Evolutionary conservation across 371 early-diverging fungal genomes (phyloP), one percentile per base, ranked within the genome.

Genomic region (Neoconidiobolus thromboides): DNA sequence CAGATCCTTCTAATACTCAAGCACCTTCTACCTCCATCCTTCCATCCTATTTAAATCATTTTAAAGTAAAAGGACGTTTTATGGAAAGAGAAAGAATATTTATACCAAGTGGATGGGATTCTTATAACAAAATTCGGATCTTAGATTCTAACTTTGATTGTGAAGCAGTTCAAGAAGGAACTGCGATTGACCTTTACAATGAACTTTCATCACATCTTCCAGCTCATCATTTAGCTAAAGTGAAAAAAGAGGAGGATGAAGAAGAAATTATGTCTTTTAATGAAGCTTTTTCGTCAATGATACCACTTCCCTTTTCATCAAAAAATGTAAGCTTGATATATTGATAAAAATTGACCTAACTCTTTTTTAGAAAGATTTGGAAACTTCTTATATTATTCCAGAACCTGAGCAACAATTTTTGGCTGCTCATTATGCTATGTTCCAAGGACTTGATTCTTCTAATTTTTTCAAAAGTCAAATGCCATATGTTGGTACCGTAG

Each of bases 101-200:
- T 63, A 83, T 94, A 14, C 95, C 95, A 5, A 71, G 86, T 37
- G 95, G 95, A 26, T 94, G 93, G 95, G 95, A 94, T 65, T 82
- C 87, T 43, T 86, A 81, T 77, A 83, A 84, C 15, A 90, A 89
- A 68, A 85, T 94, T 50, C 72, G 76, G 37, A 78, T 85, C 14
- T 65, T 89, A 46, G 68, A 82, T 54, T 82, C 79, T 44, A 82
- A 81, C 6, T 92, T 91, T 62, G 81, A 85, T 59, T 82, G 82
- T 56, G 72, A 74, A 5, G 70, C 71, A 0, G 64, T 78, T 7
- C 70, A 72, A 50, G 62, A 69, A 0, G 81, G 79, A 0, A 86
- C 83, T 83, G 75, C 74, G 10, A 49, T 64, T 0, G 75, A 78
- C 63, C 65, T 72, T 61, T 63, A 58, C 52, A 64, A 63, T 1